Evolutionary conservation across 192 early-diverging fungal genomes (phyloP).

Genomic region (Pilobolus umbonatus): DNA sequence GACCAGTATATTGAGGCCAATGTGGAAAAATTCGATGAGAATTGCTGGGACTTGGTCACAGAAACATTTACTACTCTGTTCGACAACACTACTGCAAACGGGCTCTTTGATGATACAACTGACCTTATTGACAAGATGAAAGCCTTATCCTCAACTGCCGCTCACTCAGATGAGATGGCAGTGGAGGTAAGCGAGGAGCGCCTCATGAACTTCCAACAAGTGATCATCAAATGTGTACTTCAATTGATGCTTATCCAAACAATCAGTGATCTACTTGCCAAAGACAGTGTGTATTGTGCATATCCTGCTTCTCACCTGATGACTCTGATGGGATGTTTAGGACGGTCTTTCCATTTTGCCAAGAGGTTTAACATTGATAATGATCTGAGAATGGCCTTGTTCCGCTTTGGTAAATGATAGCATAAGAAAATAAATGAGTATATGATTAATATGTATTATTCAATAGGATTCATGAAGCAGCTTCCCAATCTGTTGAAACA

Average conservation of each 20-base stretch:
- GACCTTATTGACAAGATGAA: constrained; percentile 29
- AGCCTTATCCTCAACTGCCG: not conserved
- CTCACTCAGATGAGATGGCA: constrained; percentile 12
- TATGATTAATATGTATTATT: constrained; percentile 2
- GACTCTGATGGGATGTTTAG: constrained; percentile 73
- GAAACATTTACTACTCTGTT: constrained; percentile 68
- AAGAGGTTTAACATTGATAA: constrained; percentile 73
- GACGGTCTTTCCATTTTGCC: constrained; percentile 76
- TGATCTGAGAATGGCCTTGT: constrained; percentile 76
- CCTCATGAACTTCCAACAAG: constrained; percentile 74
- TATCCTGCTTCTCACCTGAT: constrained; percentile 62
- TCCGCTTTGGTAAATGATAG: constrained; percentile 44
- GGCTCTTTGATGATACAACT: constrained; percentile 53
- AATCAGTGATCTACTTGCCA: constrained; percentile 68
- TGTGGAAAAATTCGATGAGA: constrained; percentile 61
- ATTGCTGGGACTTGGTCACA: constrained; percentile 71
- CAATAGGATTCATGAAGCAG: constrained; percentile 76
- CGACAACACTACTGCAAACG: constrained; percentile 73
- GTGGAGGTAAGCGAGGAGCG: constrained; percentile 40
- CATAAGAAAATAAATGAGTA: no score
- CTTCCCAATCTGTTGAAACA: constrained; percentile 89
- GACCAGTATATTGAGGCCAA: constrained; percentile 86
- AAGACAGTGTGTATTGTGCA: constrained; percentile 52
- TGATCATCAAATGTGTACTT: constrained; percentile 85
- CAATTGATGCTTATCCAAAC: constrained; percentile 90